A percentile compares a stretch with the other conserved stretches of the same genome.
phyloP scores from a whole-genome alignment of 2,329 filamentous ascomycete genomes.

The Diplocarpon rosae region DNA sequence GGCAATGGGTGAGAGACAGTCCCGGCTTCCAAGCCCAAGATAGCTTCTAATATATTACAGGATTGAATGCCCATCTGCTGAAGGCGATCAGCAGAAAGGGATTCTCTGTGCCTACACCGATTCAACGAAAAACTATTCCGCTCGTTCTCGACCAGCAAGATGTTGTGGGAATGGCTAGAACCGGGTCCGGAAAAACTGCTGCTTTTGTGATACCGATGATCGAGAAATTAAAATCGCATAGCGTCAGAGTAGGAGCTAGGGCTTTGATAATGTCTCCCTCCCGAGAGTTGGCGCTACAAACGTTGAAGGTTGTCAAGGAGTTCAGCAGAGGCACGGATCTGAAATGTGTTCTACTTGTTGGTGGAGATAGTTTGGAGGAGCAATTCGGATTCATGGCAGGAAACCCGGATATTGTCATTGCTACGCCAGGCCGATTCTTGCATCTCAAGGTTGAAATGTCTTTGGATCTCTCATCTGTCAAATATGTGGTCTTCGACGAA shows the following conservation, averaged over 20 bases:
- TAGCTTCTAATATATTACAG: conserved; percentile 29
- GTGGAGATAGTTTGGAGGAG: conserved; percentile 90
- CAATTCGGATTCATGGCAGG: conserved; percentile 87
- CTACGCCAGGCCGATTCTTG: conserved; percentile 89
- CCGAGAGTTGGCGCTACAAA: conserved; percentile 88
- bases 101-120: conserved; percentile 91
- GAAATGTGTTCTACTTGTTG: conserved; percentile 80
- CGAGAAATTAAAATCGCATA: conserved; percentile 81
- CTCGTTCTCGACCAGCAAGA: conserved; percentile 82
- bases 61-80: conserved; percentile 69
- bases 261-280: conserved; percentile 86
- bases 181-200: conserved; percentile 96
- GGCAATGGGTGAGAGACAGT: conserved; percentile 61
- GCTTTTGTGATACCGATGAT: conserved; percentile 99
- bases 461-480: conserved; percentile 78
- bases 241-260: conserved; percentile 72
- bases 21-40: neutral
- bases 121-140: conserved; percentile 93
- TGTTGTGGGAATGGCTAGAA: conserved; percentile 97
- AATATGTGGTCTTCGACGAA: conserved; percentile 95
- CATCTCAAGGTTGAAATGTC: conserved; percentile 97
- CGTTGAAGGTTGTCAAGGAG: conserved; percentile 92
- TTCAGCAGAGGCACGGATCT: conserved; percentile 83
- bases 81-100: conserved; percentile 91
- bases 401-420: conserved; percentile 96